A percentile compares a stretch with the other conserved stretches of the same genome.
phyloP scores from a whole-genome alignment of 148 eudicot species.

The Camellia lanceoleosa region DNA sequence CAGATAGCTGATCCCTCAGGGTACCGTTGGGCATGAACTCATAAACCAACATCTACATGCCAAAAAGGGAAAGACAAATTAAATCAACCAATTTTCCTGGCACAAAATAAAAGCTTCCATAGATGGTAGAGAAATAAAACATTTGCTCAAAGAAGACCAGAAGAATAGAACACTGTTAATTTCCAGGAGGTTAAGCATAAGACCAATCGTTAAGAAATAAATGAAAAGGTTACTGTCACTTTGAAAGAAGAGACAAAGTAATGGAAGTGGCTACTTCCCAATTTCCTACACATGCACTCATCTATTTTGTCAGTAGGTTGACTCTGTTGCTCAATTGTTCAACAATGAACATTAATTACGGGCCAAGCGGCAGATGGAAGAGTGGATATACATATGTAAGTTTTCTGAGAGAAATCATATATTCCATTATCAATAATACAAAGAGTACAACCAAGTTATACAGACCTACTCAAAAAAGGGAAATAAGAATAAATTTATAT shows the following conservation, averaged over 20 bases:
- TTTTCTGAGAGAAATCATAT: too few species aligned
- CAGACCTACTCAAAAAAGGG: too few species aligned
- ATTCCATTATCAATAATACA: too few species aligned
- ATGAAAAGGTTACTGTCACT: background rate
- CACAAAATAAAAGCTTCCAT: background rate
- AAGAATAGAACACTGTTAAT: background rate
- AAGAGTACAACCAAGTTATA: too few species aligned
- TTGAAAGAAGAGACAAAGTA: background rate
- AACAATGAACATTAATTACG: too few species aligned
- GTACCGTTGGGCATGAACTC: background rate
- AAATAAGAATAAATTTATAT: too few species aligned
- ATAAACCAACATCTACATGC: background rate
- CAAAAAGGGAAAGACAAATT: background rate
- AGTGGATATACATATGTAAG: too few species aligned
- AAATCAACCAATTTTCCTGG: background rate
- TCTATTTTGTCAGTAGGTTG: background rate
- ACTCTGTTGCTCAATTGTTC: background rate
- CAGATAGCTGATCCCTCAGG: background rate
- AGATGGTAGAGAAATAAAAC: background rate
- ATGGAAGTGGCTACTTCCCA: background rate
- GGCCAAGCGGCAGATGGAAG: too few species aligned
- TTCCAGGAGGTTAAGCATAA: background rate
- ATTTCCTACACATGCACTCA: background rate
- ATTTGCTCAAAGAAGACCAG: background rate
- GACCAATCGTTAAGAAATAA: background rate